Base-by-base conservation (phyloP, 495 filamentous ascomycete species). In the Penicillium ochrochloron region DNA sequence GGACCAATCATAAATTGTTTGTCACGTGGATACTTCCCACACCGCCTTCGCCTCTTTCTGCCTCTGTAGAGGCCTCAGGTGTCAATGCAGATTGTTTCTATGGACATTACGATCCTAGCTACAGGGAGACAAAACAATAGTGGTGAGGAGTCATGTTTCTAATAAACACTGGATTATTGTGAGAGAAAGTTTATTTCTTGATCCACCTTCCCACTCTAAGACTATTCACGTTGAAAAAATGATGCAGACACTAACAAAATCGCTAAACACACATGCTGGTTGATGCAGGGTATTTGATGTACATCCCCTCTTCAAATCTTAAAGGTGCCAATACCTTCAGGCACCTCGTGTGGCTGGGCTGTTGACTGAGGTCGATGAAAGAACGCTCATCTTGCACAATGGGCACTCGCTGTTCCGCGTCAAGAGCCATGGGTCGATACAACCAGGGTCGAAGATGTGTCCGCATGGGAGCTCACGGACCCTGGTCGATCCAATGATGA, bases 381-480 rank as follows among this genome's bases (percentile, higher is more conserved):
- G 76, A 61, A 92, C 89, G 50, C 83, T 88, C 51, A 86, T 82
- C 70, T 97, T 97, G 80, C 94, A 98, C 57, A 96, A 75, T 1
- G 94, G 94, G 69, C 94, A 98, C 14, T 96, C 82, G 44, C 88
- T 91, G 71, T 89, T 93, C 68, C 84, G 86, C 42, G 85, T 78
- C 53, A 80, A 77, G 46, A 97, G 79, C 66, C 92, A 94, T 12
- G 84, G 79, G 71, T 97, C 93, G 66, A 98, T 92, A 73, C 94
- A 98, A 46, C 88, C 88, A 3, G 92, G 88, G 60, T 98, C 93
- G 76, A 92, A 98, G 60, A 97, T 93, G 71, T 98, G 94, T 0
- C 89, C 85, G 66, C 94, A 98, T 0, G 91, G 88, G 5, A 97
- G 81, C 73, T 96, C 91, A 41, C 93, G 90, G 62, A 97, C 91